Base-by-base conservation (phyloP, 2,329 filamentous ascomycete species). In the Alternaria postmessia region DNA sequence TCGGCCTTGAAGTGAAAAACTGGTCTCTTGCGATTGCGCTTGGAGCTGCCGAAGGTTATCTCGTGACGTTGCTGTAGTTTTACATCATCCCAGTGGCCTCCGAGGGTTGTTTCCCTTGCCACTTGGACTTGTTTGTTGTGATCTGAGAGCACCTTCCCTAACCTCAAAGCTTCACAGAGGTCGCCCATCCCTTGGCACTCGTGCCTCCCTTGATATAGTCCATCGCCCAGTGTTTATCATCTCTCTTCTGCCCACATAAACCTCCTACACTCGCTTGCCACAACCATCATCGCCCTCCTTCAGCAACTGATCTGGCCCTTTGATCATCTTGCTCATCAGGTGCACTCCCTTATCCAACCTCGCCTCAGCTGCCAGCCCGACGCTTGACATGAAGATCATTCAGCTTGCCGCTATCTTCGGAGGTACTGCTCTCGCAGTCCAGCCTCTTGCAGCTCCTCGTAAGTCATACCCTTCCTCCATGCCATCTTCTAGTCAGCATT, bases 191-290 rank as follows among this genome's bases (percentile, higher is more conserved):
- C 68, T 69, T 72, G 68, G 71, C 66, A 41, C 54, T 24, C 58
- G 54, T 64, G 49, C 64, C 42, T 62, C 36, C 42, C 6, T 49
- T 43, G 34, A 66, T 67, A 69, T 48, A 58, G 34, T 3, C 42
- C 47, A 44, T 54, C 44, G 24, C 22, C 51, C 44, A 41, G 22
- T 43, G 43, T 58, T 54, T 59, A 57, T 57, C 30, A 46, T 36
- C 51, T 52, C 43, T 56, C 51, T 44, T 61, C 57, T 47, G 41
- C 65, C 55, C 44, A 38, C 65, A 62, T 61, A 63, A 51, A 63
- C 62, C 60, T 61, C 61, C 65, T 71, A 74, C 71, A 65, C 65
- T 74, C 71, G 59, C 66, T 73, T 62, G 58, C 44, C 59, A 53
- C 44, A 65, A 64, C 54, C 51, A 55, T 46, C 51, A 30, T 48